phyloP scores from a whole-genome alignment of 805 yeast genomes.

The Pichia heedii region DNA sequence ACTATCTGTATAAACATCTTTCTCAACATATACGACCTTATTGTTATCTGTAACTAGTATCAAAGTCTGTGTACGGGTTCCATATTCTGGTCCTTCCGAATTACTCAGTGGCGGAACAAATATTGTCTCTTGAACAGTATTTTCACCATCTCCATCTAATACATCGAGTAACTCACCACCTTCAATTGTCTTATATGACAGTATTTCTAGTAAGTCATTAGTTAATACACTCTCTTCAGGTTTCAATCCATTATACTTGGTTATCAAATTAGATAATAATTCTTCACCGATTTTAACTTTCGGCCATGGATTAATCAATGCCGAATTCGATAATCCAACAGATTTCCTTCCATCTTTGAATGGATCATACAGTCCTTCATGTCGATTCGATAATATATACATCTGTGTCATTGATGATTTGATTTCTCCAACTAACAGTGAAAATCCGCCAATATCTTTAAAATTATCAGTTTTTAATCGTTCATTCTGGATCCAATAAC shows the following conservation, averaged over 20 bases:
- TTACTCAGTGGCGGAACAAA: conserved; percentile 7
- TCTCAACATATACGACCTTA: neutral
- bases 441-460: conserved; percentile 50
- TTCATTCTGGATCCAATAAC: conserved; percentile 37
- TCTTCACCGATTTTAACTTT: conserved; percentile 58
- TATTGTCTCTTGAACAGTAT: conserved; percentile 1
- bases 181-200: conserved; percentile 8
- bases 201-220: neutral
- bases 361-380: conserved; percentile 19
- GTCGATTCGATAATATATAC: conserved; percentile 42
- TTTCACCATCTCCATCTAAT: neutral
- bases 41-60: conserved; percentile 4
- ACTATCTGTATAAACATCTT: neutral
- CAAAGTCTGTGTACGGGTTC: conserved; percentile 12
- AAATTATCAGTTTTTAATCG: conserved; percentile 21
- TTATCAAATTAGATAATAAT: conserved; percentile 41
- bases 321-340: conserved; percentile 61
- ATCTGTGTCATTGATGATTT: conserved; percentile 26
- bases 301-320: conserved; percentile 64
- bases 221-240: neutral
- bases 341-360: conserved; percentile 18
- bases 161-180: conserved; percentile 26
- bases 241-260: neutral
- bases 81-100: conserved; percentile 5
- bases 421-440: conserved; percentile 44